A percentile compares a stretch with the other conserved stretches of the same genome.
Evolutionary conservation across 2,329 filamentous ascomycete genomes (phyloP).

Genomic region (Orbilia oligospora): DNA sequence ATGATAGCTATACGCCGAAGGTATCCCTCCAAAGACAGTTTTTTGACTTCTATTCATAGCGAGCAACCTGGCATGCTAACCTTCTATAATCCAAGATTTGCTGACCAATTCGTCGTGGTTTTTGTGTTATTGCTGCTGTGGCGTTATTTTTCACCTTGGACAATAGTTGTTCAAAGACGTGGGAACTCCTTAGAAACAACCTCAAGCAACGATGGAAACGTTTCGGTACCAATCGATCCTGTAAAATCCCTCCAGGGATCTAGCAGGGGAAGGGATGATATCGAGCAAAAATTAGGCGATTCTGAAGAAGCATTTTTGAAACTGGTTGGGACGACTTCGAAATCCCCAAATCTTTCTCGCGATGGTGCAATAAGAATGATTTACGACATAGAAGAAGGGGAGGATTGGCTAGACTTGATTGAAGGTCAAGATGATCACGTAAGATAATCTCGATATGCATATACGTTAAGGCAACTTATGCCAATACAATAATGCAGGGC

Average conservation of each 20-base stretch:
- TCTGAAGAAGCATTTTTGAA: constrained; percentile 28
- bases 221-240: not conserved
- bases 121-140: constrained; percentile 27
- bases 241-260: not conserved
- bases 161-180: constrained; percentile 43
- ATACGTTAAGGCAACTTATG: not conserved
- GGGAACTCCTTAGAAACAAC: not conserved
- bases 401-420: constrained; percentile 41
- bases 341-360: constrained; percentile 16
- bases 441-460: not conserved
- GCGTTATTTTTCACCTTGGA: constrained; percentile 46
- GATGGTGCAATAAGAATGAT: constrained; percentile 43
- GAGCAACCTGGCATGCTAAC: not conserved
- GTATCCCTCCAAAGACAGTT: not conserved
- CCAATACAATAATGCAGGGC: constrained; percentile 27
- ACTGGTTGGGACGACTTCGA: not conserved
- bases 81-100: constrained; percentile 7
- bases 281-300: constrained; percentile 18
- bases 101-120: not conserved
- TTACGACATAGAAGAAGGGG: constrained; percentile 26
- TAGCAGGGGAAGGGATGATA: constrained; percentile 20
- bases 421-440: constrained; percentile 57
- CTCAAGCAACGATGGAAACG: not conserved
- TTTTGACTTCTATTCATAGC: not conserved
- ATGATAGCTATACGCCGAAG: not conserved